Evolutionary conservation across 2,329 filamentous ascomycete species (phyloP).

Genomic region (Epichloe gansuensis): DNA sequence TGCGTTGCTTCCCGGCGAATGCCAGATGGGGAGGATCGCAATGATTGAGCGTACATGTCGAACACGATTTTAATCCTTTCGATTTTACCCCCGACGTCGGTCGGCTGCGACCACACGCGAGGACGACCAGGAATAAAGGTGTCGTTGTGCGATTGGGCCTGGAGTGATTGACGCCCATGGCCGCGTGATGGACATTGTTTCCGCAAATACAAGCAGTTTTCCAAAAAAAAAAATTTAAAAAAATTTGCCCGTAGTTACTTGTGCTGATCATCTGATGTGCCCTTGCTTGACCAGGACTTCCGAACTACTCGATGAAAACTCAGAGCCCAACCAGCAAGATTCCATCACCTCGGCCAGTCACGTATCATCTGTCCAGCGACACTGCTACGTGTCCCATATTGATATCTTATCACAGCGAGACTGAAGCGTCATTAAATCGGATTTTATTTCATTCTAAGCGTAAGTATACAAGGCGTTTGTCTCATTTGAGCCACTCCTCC

Average conservation of each 20-base stretch:
- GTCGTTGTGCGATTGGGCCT: too few species aligned
- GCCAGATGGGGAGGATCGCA: constrained; percentile 41
- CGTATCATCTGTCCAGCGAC: background rate
- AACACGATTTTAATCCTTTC: background rate
- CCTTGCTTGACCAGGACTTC: background rate
- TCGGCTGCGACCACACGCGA: background rate
- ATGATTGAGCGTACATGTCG: constrained; percentile 44
- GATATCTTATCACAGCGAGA: background rate
- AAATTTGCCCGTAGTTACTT: background rate
- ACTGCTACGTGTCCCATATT: background rate
- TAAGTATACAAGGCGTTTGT: background rate
- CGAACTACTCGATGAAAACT: too few species aligned
- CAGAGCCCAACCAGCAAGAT: too few species aligned
- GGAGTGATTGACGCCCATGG: too few species aligned
- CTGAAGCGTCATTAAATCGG: background rate
- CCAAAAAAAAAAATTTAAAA: too few species aligned
- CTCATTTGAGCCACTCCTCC: background rate
- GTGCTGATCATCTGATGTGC: background rate
- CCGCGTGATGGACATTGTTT: too few species aligned
- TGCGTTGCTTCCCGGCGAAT: constrained; percentile 39
- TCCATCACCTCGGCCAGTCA: background rate
- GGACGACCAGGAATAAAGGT: too few species aligned
- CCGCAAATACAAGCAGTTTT: too few species aligned
- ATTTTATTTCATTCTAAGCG: background rate
- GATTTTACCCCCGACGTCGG: background rate